Base-by-base conservation (phyloP, 192 early-diverging fungal genomes). In the Globomyces pollinis-pini region DNA sequence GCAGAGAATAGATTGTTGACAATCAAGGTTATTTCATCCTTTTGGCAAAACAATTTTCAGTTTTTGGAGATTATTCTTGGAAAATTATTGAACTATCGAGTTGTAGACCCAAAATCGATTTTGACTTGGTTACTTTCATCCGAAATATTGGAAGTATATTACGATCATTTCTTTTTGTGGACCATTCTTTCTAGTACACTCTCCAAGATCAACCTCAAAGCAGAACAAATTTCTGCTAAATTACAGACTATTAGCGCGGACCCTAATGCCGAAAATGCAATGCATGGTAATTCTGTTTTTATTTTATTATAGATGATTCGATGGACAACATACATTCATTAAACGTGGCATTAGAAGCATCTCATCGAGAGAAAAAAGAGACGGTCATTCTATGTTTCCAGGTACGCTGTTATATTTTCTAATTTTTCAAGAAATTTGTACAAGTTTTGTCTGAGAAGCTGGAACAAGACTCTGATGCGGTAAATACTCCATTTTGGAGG, bases 71-170 rank as follows among this genome's bases (percentile, higher is more conserved):
- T 99, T 58, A 75, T 92, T 21, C 70, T 97, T 57, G 93, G 92
- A 70, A 97, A 97, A 68, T 75, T 99, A 57, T 72, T 95, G 55
- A 93, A 94, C 69, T 99, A 99, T 72, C 85, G 92, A 29, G 85
- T 99, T 2, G 77, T 96, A 34, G 91, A 93, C 53, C 87, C 92
- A 13, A 72, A 71, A 41, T 80, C 84, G 11, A 88, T 96, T 29
- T 70, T 96, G 41, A 70, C 80, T 29, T 88, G 90, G 88, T 69
- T 90, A 24, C 85, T 95, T 5, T 35, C 38, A 36, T 29, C 62
- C 38, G 59, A 62, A 8, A 49, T 69, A 16, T 58, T 78, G 26
- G 62, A 51, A 18, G 30, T 15, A 8, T 13, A 65, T 20, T 70
- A 55, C 63, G 62, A 63, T 42, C 69, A 67, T 32, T 89, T 88